These are phyloP conservation scores for Bretschneidera sinensis DNA, from an alignment of 345 rosid genomes.

Conservation along the genomic window DNA sequence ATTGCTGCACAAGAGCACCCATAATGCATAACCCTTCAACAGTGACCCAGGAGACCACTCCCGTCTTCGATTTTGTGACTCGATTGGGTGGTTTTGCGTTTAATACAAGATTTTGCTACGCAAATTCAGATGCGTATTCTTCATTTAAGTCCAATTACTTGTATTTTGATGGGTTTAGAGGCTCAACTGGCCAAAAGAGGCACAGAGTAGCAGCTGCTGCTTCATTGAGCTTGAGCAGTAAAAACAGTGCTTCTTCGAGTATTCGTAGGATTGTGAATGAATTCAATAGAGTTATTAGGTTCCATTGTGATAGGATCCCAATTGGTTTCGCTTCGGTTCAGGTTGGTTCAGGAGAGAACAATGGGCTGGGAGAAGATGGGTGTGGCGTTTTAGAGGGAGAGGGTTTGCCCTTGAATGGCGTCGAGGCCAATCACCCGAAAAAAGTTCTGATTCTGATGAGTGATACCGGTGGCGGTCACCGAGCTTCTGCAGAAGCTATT, in stretches of 20 bases:
- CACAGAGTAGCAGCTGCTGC: slow-evolving; percentile 31
- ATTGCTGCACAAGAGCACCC: neutral
- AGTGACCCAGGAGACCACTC: slow-evolving; percentile 50
- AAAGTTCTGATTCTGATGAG: slow-evolving; percentile 97
- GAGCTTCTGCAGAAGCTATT: slow-evolving; percentile 99
- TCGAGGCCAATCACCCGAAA: slow-evolving; percentile 50
- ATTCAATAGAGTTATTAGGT: slow-evolving; percentile 57
- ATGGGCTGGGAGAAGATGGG: slow-evolving; percentile 45
- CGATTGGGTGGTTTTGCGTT: slow-evolving; percentile 49
- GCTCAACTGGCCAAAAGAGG: slow-evolving; percentile 22
- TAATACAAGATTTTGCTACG: slow-evolving; percentile 27
- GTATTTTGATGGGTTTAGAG: slow-evolving; percentile 37
- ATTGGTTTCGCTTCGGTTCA: slow-evolving; percentile 70
- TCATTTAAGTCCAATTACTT: slow-evolving; percentile 45
- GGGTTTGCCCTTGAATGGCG: slow-evolving; percentile 51
- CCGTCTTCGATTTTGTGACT: slow-evolving; percentile 43
- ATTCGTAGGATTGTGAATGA: slow-evolving; percentile 45
- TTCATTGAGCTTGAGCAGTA: slow-evolving; percentile 46
- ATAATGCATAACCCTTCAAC: slow-evolving; percentile 67
- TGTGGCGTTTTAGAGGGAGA: slow-evolving; percentile 51
- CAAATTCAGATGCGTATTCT: slow-evolving; percentile 43
- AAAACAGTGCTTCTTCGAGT: slow-evolving; percentile 37
- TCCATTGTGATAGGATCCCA: slow-evolving; percentile 77
- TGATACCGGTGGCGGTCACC: slow-evolving; percentile 98
- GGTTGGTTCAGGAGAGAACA: slow-evolving; percentile 42